phyloP scores from a whole-genome alignment of 768 basidiomycete species.

The Tricholoma matsutake region DNA sequence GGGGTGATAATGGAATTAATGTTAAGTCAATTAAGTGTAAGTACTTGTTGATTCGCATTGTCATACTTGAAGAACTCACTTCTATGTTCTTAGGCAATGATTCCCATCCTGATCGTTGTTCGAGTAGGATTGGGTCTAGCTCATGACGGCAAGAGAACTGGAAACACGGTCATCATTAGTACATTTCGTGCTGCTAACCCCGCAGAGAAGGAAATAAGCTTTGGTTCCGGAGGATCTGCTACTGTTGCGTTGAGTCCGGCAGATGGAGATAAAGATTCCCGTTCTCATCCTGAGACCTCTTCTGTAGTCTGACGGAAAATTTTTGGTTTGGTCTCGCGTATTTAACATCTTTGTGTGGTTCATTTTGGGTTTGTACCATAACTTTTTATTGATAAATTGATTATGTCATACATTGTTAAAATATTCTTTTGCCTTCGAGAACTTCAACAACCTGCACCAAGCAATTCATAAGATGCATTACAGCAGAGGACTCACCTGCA shows the following conservation, averaged over 20 bases:
- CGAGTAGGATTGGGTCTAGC: constrained; percentile 23
- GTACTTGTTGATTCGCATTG: neutral
- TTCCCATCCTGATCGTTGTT: constrained; percentile 22
- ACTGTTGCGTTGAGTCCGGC: neutral
- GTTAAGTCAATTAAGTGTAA: constrained; percentile 23
- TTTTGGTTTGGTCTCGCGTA: neutral
- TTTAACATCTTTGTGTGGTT: no score
- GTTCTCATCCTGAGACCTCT: neutral
- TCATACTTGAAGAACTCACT: neutral
- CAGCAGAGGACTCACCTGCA: no score
- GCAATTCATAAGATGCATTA: no score
- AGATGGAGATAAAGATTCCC: neutral
- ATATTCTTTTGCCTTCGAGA: no score
- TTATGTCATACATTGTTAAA: no score
- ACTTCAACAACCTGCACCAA: no score
- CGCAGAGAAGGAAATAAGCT: neutral
- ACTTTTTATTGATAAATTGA: no score
- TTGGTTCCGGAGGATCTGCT: neutral
- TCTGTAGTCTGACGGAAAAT: neutral
- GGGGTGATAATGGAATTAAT: constrained; percentile 27
- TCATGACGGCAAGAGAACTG: constrained; percentile 13
- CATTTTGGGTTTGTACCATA: no score
- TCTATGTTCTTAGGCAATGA: constrained; percentile 10
- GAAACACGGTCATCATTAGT: constrained; percentile 15
- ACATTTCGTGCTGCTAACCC: constrained; percentile 7